Evolutionary conservation across 768 basidiomycete genomes (phyloP).

Genomic region (Punctularia strigosozonata): DNA sequence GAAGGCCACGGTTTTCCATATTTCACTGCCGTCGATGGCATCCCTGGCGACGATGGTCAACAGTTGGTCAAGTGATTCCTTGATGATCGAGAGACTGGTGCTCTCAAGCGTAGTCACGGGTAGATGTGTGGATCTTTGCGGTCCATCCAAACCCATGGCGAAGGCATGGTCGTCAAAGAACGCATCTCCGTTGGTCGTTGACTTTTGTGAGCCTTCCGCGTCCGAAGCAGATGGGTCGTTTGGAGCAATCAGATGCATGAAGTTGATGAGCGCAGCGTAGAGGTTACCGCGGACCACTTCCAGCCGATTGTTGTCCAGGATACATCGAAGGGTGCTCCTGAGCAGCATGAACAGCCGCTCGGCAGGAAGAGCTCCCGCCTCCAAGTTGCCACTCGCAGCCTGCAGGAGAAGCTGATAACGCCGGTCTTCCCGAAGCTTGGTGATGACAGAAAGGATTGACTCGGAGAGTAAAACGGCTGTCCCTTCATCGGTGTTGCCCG

Average conservation of each 20-base stretch:
- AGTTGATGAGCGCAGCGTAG: constrained; percentile 87
- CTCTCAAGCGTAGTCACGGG: constrained; percentile 35
- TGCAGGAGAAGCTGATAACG: constrained; percentile 59
- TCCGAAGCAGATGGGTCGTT: constrained; percentile 6
- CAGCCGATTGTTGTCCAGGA: constrained; percentile 63
- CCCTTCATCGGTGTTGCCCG: constrained; percentile 51
- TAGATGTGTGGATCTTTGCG: constrained; percentile 2
- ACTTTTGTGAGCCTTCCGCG: constrained; percentile 3
- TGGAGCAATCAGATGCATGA: constrained; percentile 56
- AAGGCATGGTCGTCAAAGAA: constrained; percentile 26
- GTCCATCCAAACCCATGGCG: constrained; percentile 15
- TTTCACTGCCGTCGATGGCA: constrained; percentile 88
- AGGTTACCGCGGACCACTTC: constrained; percentile 89
- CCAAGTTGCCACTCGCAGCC: constrained; percentile 48
- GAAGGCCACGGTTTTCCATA: constrained; percentile 95
- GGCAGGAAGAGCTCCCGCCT: constrained; percentile 60
- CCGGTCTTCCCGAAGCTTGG: constrained; percentile 79
- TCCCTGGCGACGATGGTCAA: constrained; percentile 72
- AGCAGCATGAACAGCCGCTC: constrained; percentile 72
- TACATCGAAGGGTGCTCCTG: constrained; percentile 60
- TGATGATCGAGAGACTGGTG: constrained; percentile 57
- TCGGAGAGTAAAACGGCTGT: constrained; percentile 81
- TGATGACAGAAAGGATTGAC: constrained; percentile 67
- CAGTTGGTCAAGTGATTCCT: constrained; percentile 58
- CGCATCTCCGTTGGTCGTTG: constrained; percentile 30